phyloP scores from a whole-genome alignment of 164 flowering plant species.

The Vitis labrusca region DNA sequence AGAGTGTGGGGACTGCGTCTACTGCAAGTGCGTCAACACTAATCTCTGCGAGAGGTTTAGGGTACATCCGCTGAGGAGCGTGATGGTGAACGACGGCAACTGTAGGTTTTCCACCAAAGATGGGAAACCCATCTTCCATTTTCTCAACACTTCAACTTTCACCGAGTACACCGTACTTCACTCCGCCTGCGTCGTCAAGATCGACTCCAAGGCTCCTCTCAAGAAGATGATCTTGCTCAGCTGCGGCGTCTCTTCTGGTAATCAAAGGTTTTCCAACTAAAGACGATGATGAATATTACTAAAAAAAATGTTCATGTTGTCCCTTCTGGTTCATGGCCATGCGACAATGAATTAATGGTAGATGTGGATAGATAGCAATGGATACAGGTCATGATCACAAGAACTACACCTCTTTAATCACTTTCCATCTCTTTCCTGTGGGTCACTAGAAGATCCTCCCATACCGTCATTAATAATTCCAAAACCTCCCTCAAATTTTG shows the following conservation, averaged over 20 bases:
- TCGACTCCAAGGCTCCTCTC: constrained; percentile 40
- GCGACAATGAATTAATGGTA: no score
- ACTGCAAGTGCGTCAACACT: constrained; percentile 46
- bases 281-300: no score
- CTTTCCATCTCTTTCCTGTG: no score
- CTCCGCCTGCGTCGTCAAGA: constrained; percentile 59
- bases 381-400: no score
- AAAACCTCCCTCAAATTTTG: no score
- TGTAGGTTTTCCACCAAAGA: constrained; percentile 46
- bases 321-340: no score
- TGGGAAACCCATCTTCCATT: constrained; percentile 63
- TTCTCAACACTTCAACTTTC: constrained; percentile 74
- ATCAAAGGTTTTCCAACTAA: background rate
- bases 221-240: constrained; percentile 57
- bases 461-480: no score
- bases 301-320: no score
- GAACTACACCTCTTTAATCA: no score
- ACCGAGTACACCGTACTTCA: constrained; percentile 66
- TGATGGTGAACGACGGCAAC: constrained; percentile 58
- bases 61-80: constrained; percentile 48
- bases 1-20: constrained; percentile 51
- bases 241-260: constrained; percentile 75
- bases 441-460: no score
- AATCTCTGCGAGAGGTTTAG: constrained; percentile 52
- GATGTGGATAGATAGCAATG: no score